phyloP scores from a whole-genome alignment of 768 basidiomycete species.

The Kwoniella newhampshirensis region DNA sequence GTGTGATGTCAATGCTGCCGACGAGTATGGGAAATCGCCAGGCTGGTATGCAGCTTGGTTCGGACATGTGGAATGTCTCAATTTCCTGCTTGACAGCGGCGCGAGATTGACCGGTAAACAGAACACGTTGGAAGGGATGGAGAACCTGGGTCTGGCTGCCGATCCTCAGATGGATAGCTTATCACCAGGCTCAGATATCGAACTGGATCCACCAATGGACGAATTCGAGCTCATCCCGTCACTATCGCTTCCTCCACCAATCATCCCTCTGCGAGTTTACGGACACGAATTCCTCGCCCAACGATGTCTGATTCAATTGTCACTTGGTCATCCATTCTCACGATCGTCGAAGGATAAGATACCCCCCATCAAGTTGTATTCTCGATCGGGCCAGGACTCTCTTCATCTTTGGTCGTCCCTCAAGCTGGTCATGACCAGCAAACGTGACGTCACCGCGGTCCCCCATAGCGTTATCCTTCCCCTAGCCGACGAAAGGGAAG shows the following conservation, averaged over 20 bases:
- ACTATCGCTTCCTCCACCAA: slow-evolving; percentile 92
- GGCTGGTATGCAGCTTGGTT: slow-evolving; percentile 97
- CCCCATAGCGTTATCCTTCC: slow-evolving; percentile 89
- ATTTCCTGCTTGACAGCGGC: slow-evolving; percentile 41
- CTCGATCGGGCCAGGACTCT: slow-evolving; percentile 49
- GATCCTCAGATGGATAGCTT: slow-evolving; percentile 47
- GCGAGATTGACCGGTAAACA: slow-evolving; percentile 43
- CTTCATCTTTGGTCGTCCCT: slow-evolving; percentile 64
- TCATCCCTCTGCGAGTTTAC: slow-evolving; percentile 93
- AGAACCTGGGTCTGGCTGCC: slow-evolving; percentile 44
- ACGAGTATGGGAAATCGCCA: slow-evolving; percentile 80
- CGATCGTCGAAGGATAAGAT: slow-evolving; percentile 47
- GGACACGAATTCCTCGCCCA: slow-evolving; percentile 84
- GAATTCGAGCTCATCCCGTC: slow-evolving; percentile 90
- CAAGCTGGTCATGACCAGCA: slow-evolving; percentile 92
- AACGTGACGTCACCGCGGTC: slow-evolving; percentile 75
- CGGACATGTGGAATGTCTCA: slow-evolving; percentile 56
- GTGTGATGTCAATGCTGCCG: slow-evolving; percentile 68
- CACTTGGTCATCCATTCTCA: slow-evolving; percentile 68
- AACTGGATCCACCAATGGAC: slow-evolving; percentile 58
- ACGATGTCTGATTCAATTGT: slow-evolving; percentile 78
- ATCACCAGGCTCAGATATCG: slow-evolving; percentile 49
- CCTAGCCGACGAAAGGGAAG: slow-evolving; percentile 65
- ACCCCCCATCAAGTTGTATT: slow-evolving; percentile 60
- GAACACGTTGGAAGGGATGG: slow-evolving; percentile 38